Percentiles rank a stretch among this genome's conserved stretches.
These are phyloP conservation scores for Myriangium duriaei DNA, from an alignment of 2,329 filamentous ascomycete species.

Conservation along the genomic window DNA sequence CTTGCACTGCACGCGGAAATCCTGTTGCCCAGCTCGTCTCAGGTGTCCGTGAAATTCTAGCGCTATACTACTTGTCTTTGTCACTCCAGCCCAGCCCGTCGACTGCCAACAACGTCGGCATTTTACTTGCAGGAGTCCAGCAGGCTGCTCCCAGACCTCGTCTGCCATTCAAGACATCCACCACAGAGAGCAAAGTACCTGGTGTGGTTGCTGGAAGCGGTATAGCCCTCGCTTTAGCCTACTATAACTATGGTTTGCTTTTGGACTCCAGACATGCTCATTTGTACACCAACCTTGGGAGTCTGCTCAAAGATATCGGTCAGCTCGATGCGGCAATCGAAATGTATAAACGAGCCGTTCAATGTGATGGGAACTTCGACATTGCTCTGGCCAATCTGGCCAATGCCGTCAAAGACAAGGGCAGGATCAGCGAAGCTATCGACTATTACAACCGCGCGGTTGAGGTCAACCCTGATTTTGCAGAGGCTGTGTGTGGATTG, in stretches of 20 bases:
- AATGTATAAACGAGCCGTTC: slow-evolving; percentile 94
- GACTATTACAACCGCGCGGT: slow-evolving; percentile 84
- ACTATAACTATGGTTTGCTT: slow-evolving; percentile 87
- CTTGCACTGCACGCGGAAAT: slow-evolving; percentile 45
- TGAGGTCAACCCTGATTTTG: slow-evolving; percentile 83
- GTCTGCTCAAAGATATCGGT: slow-evolving; percentile 88
- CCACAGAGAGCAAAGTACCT: slow-evolving; percentile 42
- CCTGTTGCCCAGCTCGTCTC: slow-evolving; percentile 37
- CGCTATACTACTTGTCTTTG: slow-evolving; percentile 87
- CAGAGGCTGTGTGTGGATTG: slow-evolving; percentile 90
- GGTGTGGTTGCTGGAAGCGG: slow-evolving; percentile 79
- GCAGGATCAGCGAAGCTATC: slow-evolving; percentile 83
- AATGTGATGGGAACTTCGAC: slow-evolving; percentile 87
- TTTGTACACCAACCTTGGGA: slow-evolving; percentile 91
- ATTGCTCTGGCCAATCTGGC: slow-evolving; percentile 93
- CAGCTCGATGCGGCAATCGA: slow-evolving; percentile 82
- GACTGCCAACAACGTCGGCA: slow-evolving; percentile 95
- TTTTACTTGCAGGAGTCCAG: slow-evolving; percentile 87
- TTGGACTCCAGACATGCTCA: slow-evolving; percentile 86
- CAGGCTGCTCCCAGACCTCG: slow-evolving; percentile 39
- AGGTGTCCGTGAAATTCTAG: slow-evolving; percentile 81
- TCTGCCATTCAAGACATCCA: slow-evolving; percentile 23
- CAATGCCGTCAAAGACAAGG: slow-evolving; percentile 95
- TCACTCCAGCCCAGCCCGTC: slow-evolving; percentile 93
- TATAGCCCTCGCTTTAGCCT: slow-evolving; percentile 73